Evolutionary conservation across 169 alveolate genomes (phyloP).

Genomic region (Plasmodium coatneyi): DNA sequence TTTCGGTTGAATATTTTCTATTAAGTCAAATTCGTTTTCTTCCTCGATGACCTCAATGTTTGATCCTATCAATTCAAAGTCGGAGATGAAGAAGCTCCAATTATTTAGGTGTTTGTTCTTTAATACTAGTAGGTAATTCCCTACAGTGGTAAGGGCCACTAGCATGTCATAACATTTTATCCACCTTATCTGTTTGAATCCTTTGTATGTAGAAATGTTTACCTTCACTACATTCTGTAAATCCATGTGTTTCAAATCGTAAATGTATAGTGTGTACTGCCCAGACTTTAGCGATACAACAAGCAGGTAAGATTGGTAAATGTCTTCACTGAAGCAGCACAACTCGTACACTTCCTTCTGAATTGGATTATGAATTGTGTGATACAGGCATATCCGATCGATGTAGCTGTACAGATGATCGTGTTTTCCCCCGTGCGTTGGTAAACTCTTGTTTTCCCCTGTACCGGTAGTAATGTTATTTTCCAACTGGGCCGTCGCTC

Average conservation of each 20-base stretch:
- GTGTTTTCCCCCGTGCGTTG: not conserved
- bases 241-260: slow-evolving; percentile 58
- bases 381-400: slow-evolving; percentile 42
- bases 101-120: slow-evolving; percentile 71
- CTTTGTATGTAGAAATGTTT: slow-evolving; percentile 65
- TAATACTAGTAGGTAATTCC: slow-evolving; percentile 25
- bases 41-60: slow-evolving; percentile 73
- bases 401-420: slow-evolving; percentile 12
- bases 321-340: slow-evolving; percentile 70
- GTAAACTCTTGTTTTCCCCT: not conserved
- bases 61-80: slow-evolving; percentile 69
- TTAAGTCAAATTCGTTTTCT: slow-evolving; percentile 58
- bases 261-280: slow-evolving; percentile 56
- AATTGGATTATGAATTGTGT: slow-evolving; percentile 70
- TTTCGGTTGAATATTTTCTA: slow-evolving; percentile 61
- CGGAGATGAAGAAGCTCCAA: slow-evolving; percentile 71
- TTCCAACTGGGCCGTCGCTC: not conserved
- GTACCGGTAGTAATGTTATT: not conserved
- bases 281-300: slow-evolving; percentile 62
- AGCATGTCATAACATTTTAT: slow-evolving; percentile 68
- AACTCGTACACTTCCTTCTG: slow-evolving; percentile 58
- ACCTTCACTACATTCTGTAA: slow-evolving; percentile 68
- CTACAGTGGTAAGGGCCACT: slow-evolving; percentile 31
- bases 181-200: slow-evolving; percentile 64
- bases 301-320: slow-evolving; percentile 47